Conservation (phyloP, 768 basidiomycete species). For the Pluteus cervinus region DNA sequence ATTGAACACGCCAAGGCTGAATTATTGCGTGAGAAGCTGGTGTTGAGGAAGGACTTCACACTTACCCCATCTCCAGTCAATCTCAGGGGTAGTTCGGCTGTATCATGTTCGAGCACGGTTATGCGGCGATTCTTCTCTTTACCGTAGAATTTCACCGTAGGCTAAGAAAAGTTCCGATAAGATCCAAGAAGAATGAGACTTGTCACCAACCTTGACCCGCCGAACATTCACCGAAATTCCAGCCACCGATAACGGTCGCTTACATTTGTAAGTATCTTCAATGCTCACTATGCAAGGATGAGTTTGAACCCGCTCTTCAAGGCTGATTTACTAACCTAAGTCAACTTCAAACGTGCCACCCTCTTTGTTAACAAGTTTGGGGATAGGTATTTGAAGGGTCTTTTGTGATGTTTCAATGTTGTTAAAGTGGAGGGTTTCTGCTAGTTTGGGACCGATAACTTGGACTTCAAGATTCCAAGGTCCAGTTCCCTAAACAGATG, state of each 20-base stretch:
- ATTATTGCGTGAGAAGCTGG: slow-evolving; percentile 5
- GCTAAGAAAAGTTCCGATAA: slow-evolving; percentile 34
- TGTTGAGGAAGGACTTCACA: slow-evolving; percentile 6
- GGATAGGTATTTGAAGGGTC: slow-evolving; percentile 61
- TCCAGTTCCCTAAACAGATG: slow-evolving; percentile 67
- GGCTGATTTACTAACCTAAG: slow-evolving; percentile 41
- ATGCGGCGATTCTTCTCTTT: slow-evolving; percentile 48
- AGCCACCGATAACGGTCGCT: slow-evolving; percentile 65
- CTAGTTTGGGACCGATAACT: slow-evolving; percentile 65
- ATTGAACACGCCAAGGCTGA: slow-evolving; percentile 87
- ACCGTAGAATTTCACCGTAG: slow-evolving; percentile 84
- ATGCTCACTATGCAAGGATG: slow-evolving; percentile 58
- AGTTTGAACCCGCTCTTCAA: slow-evolving; percentile 9
- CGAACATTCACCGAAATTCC: slow-evolving; percentile 82
- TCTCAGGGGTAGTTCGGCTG: slow-evolving; percentile 69
- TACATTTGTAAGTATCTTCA: slow-evolving; percentile 86
- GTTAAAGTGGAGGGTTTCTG: slow-evolving; percentile 50
- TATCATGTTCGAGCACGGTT: slow-evolving; percentile 69
- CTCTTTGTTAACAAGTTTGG: slow-evolving; percentile 53
- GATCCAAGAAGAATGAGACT: neutral
- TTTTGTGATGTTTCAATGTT: slow-evolving; percentile 51
- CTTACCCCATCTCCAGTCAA: slow-evolving; percentile 88
- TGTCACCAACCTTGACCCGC: slow-evolving; percentile 56
- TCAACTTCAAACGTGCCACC: slow-evolving; percentile 80
- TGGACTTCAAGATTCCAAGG: slow-evolving; percentile 89